Evolutionary conservation across 208 protist genomes (phyloP).

Genomic region (Porcisia hertigi): DNA sequence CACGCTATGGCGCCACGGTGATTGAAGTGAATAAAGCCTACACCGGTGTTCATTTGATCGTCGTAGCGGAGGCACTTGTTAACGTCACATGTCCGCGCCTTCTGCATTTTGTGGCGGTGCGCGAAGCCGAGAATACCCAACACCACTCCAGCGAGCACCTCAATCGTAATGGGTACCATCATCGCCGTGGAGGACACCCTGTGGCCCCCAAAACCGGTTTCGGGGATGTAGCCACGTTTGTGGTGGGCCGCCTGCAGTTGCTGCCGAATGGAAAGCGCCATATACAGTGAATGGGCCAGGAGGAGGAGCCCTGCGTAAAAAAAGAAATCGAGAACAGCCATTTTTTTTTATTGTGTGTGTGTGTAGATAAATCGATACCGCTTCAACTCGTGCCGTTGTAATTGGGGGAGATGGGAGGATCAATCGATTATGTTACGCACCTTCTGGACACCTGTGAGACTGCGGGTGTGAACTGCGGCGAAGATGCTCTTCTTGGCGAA

Average conservation of each 20-base stretch:
- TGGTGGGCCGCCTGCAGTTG: slow-evolving; percentile 70
- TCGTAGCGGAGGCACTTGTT: slow-evolving; percentile 71
- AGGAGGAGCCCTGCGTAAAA: slow-evolving; percentile 67
- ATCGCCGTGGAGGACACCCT: slow-evolving; percentile 22
- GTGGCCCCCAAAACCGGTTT: slow-evolving; percentile 7
- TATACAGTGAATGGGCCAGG: slow-evolving; percentile 66
- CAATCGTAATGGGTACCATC: slow-evolving; percentile 36
- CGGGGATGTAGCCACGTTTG: slow-evolving; percentile 16
- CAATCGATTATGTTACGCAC: not conserved
- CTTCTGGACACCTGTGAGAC: too few relatives aligned
- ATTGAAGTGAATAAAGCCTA: slow-evolving; percentile 88
- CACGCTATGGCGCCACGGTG: slow-evolving; percentile 65
- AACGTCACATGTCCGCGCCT: slow-evolving; percentile 63
- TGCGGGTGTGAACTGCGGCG: too few relatives aligned
- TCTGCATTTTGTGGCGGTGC: slow-evolving; percentile 38
- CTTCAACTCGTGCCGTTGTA: too few relatives aligned
- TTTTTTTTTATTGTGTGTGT: slow-evolving; percentile 5
- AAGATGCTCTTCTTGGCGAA: too few relatives aligned
- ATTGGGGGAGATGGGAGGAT: not conserved
- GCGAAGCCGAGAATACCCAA: slow-evolving; percentile 67
- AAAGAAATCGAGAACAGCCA: slow-evolving; percentile 18
- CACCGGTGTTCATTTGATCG: slow-evolving; percentile 55
- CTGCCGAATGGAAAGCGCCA: slow-evolving; percentile 63
- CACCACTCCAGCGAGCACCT: slow-evolving; percentile 34
- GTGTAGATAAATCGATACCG: too few relatives aligned